Evolutionary conservation across 1,284 basidiomycete genomes (phyloP).

Genomic region (Bjerkandera adusta): DNA sequence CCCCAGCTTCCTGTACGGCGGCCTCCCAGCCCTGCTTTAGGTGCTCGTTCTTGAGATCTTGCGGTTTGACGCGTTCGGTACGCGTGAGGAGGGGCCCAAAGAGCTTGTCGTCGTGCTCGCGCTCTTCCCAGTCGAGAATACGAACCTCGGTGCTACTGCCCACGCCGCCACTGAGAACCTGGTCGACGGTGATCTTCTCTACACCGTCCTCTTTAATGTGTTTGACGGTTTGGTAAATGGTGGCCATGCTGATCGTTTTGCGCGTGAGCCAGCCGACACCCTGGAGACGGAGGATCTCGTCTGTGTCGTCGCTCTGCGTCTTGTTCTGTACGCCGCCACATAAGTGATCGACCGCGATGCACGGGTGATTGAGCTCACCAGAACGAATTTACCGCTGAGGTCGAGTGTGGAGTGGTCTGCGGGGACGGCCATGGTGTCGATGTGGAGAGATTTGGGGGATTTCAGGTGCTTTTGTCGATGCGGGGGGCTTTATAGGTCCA

Average conservation of each 20-base stretch:
- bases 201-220: constrained; percentile 54
- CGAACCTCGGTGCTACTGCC: constrained; percentile 52
- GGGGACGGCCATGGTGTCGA: constrained; percentile 53
- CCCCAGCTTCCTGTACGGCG: constrained; percentile 31
- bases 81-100: constrained; percentile 56
- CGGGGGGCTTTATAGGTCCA: too few relatives aligned
- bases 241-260: constrained; percentile 49
- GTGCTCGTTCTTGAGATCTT: constrained; percentile 34
- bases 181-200: constrained; percentile 62
- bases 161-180: constrained; percentile 59
- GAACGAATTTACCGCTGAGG: constrained; percentile 40
- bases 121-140: constrained; percentile 49
- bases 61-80: constrained; percentile 34
- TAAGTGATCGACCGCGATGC: not conserved
- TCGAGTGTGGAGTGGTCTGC: constrained; percentile 47
- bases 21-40: constrained; percentile 36
- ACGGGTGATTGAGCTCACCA: constrained; percentile 31
- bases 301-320: constrained; percentile 49
- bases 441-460: too few relatives aligned
- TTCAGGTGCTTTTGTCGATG: too few relatives aligned
- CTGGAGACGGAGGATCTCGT: constrained; percentile 57
- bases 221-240: constrained; percentile 52
- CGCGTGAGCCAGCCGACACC: constrained; percentile 62
- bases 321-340: constrained; percentile 21
- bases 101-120: constrained; percentile 46